A percentile compares a stretch with the other conserved stretches of the same genome.
phyloP scores from a whole-genome alignment of 441 rosid genomes.

The Viola pubescens region DNA sequence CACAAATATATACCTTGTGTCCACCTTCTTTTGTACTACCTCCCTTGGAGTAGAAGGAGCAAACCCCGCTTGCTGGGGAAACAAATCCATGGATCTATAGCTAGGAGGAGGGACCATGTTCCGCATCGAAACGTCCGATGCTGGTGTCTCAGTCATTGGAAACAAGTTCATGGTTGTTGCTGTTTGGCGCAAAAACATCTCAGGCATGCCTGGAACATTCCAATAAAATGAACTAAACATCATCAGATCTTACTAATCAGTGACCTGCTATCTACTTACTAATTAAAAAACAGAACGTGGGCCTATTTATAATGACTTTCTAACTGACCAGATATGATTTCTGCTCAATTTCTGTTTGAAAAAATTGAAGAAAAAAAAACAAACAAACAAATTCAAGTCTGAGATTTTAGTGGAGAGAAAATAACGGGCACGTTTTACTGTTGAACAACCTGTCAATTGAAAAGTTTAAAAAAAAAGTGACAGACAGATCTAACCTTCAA shows the following conservation, averaged over 20 bases:
- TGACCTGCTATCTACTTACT: not conserved
- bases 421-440: conserved; percentile 5
- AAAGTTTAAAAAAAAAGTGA: not conserved
- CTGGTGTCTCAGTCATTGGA: conserved; percentile 26
- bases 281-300: not conserved
- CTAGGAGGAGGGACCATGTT: conserved; percentile 20
- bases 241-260: not conserved
- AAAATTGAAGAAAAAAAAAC: not conserved
- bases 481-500: not conserved
- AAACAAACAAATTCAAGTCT: not conserved
- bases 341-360: not conserved
- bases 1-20: conserved; percentile 28
- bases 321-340: not conserved
- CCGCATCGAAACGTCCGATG: conserved; percentile 5
- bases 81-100: conserved; percentile 39
- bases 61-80: conserved; percentile 48
- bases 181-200: conserved; percentile 13
- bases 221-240: conserved; percentile 17
- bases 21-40: conserved; percentile 23
- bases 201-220: conserved; percentile 33
- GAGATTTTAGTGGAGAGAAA: conserved; percentile 1
- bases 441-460: conserved; percentile 14
- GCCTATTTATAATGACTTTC: conserved; percentile 13
- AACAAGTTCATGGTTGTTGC: conserved; percentile 56
- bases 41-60: conserved; percentile 22